These are phyloP conservation scores for Podaxis sp. DNA, from an alignment of 768 basidiomycete genomes.

Conservation along the genomic window DNA sequence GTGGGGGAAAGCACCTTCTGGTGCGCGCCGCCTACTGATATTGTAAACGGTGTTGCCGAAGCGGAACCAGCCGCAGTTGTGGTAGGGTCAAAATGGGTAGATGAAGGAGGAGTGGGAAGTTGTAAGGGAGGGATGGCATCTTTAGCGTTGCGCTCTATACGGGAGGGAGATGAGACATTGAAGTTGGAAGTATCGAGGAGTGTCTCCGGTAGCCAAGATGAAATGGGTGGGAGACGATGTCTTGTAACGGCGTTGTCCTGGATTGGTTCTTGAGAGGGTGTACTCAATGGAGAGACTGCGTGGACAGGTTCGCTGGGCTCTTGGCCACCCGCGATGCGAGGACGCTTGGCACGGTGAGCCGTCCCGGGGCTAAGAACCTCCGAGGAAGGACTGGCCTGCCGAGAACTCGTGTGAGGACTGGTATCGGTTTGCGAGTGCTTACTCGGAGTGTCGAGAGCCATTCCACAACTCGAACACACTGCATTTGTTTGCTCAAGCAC, in stretches of 20 bases:
- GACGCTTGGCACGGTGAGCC: neutral
- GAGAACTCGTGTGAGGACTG: conserved; percentile 21
- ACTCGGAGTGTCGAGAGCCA: neutral
- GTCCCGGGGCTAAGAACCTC: neutral
- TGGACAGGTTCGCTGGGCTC: neutral
- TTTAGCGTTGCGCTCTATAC: conserved; percentile 3
- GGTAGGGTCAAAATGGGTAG: conserved; percentile 52
- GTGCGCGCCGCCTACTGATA: conserved; percentile 2
- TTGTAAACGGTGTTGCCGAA: conserved; percentile 15
- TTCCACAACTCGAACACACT: conserved; percentile 28
- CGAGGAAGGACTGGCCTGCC: neutral
- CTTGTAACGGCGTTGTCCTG: conserved; percentile 20
- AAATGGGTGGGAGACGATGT: conserved; percentile 61
- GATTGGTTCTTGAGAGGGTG: conserved; percentile 7
- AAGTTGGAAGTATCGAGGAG: conserved; percentile 31
- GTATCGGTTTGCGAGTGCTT: neutral
- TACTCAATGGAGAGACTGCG: conserved; percentile 18
- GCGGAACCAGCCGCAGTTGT: conserved; percentile 30
- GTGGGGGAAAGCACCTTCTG: conserved; percentile 14
- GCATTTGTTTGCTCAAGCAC: conserved; percentile 29
- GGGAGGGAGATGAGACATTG: neutral
- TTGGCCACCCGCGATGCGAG: neutral
- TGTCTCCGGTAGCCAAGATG: conserved; percentile 60
- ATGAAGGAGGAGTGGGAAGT: conserved; percentile 60
- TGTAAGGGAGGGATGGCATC: conserved; percentile 26